A percentile compares a stretch with the other conserved stretches of the same genome.
phyloP scores from a whole-genome alignment of 2,329 filamentous ascomycete species.

The Penicillium sp. region DNA sequence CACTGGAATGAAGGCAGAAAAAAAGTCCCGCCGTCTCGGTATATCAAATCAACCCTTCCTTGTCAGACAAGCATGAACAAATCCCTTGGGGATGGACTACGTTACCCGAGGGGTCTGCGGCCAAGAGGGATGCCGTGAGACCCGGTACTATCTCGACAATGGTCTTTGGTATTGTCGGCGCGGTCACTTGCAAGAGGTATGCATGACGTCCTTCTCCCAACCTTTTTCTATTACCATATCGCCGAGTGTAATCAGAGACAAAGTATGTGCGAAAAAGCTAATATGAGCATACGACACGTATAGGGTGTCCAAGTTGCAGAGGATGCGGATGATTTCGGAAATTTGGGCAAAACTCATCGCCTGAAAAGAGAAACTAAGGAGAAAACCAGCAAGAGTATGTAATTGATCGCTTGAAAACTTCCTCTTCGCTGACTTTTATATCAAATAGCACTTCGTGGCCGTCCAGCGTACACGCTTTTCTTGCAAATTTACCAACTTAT shows the following conservation, averaged over 20 bases:
- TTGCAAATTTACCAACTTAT: slow-evolving; percentile 82
- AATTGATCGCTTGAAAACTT: background rate
- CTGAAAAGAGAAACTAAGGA: slow-evolving; percentile 56
- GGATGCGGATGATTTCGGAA: slow-evolving; percentile 69
- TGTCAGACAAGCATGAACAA: slow-evolving; percentile 31
- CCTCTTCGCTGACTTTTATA: slow-evolving; percentile 48
- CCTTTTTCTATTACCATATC: slow-evolving; percentile 5
- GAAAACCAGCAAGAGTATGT: slow-evolving; percentile 51
- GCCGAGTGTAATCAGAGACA: background rate
- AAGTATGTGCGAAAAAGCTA: background rate
- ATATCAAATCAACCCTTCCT: slow-evolving; percentile 8
- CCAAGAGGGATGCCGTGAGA: slow-evolving; percentile 67
- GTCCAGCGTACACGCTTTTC: slow-evolving; percentile 72
- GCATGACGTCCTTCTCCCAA: slow-evolving; percentile 13
- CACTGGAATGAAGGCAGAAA: slow-evolving; percentile 21
- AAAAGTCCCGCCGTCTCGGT: slow-evolving; percentile 16
- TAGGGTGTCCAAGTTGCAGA: slow-evolving; percentile 49
- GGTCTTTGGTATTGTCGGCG: slow-evolving; percentile 76
- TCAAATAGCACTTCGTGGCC: slow-evolving; percentile 56
- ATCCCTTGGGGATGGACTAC: slow-evolving; percentile 42
- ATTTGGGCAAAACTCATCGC: slow-evolving; percentile 57
- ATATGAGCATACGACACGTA: background rate
- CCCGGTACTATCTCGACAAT: slow-evolving; percentile 70
- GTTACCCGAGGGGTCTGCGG: slow-evolving; percentile 51
- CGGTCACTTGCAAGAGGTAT: slow-evolving; percentile 75